Evolutionary conservation across 2,329 filamentous ascomycete genomes (phyloP).

Genomic region (Fusarium marasasianum): DNA sequence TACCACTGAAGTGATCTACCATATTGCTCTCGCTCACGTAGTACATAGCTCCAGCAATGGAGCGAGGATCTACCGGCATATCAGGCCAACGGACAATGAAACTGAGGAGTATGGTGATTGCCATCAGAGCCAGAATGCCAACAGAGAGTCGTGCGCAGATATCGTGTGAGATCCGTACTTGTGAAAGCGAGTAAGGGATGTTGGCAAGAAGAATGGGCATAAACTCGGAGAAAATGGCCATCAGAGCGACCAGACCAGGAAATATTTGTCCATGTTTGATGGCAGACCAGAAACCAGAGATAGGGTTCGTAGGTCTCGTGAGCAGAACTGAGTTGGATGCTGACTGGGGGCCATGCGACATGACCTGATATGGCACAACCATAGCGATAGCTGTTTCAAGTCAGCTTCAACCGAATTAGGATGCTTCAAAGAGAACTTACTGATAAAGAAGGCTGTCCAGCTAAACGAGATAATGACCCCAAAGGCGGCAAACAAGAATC

Average conservation of each 20-base stretch:
- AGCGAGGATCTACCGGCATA: constrained; percentile 59
- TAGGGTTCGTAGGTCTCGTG: constrained; percentile 55
- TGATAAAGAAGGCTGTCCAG: constrained; percentile 54
- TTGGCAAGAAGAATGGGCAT: constrained; percentile 61
- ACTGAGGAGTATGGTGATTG: constrained; percentile 50
- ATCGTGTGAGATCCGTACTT: constrained; percentile 51
- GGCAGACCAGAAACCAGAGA: constrained; percentile 52
- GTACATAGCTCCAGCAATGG: constrained; percentile 56
- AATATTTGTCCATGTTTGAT: constrained; percentile 47
- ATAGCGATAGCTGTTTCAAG: constrained; percentile 53
- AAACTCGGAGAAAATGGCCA: constrained; percentile 58
- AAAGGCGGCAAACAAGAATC: constrained; percentile 55
- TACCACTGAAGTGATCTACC: constrained; percentile 38
- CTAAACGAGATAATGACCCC: constrained; percentile 55
- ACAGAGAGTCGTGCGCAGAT: constrained; percentile 54
- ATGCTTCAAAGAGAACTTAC: neutral
- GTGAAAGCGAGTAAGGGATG: constrained; percentile 56
- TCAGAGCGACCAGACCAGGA: constrained; percentile 52
- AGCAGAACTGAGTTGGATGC: constrained; percentile 53
- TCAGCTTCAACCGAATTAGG: neutral
- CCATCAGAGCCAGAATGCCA: constrained; percentile 54
- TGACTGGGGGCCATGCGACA: constrained; percentile 47
- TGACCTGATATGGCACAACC: constrained; percentile 55
- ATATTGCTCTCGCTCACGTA: constrained; percentile 48
- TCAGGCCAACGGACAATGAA: constrained; percentile 55